Conservation (phyloP, 140 eudicot genomes). For the Flaveria floridana region DNA sequence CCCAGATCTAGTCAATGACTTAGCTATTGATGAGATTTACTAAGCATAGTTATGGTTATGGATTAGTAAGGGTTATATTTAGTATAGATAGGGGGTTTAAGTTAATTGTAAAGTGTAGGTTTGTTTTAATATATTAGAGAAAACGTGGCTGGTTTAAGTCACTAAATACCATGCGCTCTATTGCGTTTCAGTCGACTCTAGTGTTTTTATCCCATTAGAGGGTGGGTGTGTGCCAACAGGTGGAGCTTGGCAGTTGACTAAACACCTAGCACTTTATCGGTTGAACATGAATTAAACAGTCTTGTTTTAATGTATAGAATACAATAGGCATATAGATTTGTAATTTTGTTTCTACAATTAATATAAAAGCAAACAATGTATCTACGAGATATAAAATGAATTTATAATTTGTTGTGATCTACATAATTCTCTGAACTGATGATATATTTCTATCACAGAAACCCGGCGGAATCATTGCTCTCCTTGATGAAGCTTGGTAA, state of each 20-base stretch:
- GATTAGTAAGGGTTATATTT: background rate
- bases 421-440: constrained; percentile 27
- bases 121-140: background rate
- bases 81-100: background rate
- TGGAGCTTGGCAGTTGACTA: background rate
- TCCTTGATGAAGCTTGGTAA: constrained; percentile 99
- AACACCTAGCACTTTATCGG: background rate
- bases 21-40: no score
- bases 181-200: no score
- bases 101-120: background rate
- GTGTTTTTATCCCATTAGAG: no score
- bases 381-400: background rate
- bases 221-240: no score
- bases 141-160: background rate
- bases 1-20: no score
- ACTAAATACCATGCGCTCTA: background rate
- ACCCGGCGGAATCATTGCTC: constrained; percentile 97
- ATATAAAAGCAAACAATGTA: constrained; percentile 8
- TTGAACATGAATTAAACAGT: background rate
- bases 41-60: no score
- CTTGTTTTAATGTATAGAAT: constrained; percentile 2
- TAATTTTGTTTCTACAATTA: background rate
- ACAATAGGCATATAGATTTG: constrained; percentile 14
- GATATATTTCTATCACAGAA: constrained; percentile 55
- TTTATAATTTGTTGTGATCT: constrained; percentile 10